A percentile compares a stretch with the other conserved stretches of the same genome.
Evolutionary conservation across 345 rosid species (phyloP).

Genomic region (Luvunga scandens): DNA sequence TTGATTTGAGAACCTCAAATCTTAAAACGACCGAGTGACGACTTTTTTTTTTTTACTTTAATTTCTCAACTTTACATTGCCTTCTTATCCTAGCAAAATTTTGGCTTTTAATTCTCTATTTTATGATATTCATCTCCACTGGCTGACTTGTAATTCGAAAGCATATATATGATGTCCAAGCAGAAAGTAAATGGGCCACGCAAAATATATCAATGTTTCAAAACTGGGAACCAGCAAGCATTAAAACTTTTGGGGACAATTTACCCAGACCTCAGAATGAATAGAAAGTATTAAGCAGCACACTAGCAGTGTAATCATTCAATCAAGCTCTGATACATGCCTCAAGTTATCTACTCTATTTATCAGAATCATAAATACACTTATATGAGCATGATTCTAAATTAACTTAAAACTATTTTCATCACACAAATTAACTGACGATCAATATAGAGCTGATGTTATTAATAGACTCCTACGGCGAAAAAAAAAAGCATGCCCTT

Average conservation of each 20-base stretch:
- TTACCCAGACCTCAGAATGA: neutral
- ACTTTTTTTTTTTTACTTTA: neutral
- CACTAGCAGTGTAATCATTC: neutral
- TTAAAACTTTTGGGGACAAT: conserved; percentile 1
- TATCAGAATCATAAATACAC: no score
- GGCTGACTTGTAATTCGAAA: neutral
- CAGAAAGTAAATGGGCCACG: neutral
- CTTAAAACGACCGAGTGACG: neutral
- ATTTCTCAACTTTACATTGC: neutral
- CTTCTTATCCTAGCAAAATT: neutral
- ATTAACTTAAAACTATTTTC: no score
- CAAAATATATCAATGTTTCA: conserved; percentile 6
- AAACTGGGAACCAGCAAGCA: conserved; percentile 5
- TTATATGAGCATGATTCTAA: no score
- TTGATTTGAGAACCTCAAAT: conserved; percentile 7
- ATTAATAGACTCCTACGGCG: neutral
- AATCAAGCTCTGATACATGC: no score
- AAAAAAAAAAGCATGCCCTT: neutral
- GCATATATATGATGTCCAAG: neutral
- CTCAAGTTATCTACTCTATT: no score
- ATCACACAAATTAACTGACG: no score
- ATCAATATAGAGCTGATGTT: no score
- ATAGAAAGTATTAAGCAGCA: neutral
- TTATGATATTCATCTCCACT: no score
- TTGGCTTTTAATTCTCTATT: neutral